Base-by-base conservation (phyloP, 139 green algal genomes). In the Protoeuglena noctilucae region DNA sequence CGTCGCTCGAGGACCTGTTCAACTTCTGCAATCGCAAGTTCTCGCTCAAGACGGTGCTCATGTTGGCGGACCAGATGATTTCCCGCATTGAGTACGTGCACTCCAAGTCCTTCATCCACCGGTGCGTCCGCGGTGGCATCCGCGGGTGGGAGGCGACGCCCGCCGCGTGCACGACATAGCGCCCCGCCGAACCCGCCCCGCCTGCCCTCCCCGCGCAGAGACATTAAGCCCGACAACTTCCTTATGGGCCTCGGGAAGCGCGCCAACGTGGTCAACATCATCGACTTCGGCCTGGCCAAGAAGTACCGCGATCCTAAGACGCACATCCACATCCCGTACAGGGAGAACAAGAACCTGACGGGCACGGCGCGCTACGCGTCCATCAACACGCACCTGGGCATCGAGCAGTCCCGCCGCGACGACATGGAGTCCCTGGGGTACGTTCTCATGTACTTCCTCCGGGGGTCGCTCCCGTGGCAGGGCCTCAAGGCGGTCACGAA, bases 201-300 rank as follows among this genome's bases (percentile, higher is more conserved):
- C n/a, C n/a, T n/a, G n/a, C n/a, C n/a, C n/a, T n/a, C n/a, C n/a
- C n/a, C 9, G 25, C 34, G 24, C 26, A 58, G 39, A 2, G 82
- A 93, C 65, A 98, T 98, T 68, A 98, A 98, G 75, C 90, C 90
- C 18, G 89, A 97, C 66, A 97, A 97, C 71, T 97, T 97, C 65
- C 65, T 97, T 2, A 97, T 97, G 89, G 91, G 92, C 2, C 73
- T 99, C 41, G 88, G 83, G 25, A 94, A 94, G 63, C 83, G 86
- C 25, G 91, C 92, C 18, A 99, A 98, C 71, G 83, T 93, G 69
- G 92, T 99, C 51, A 91, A 97, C 75, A 90, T 98, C 64, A 99
- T 99, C 51, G 92, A 99, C 66, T 99, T 98, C 77, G 92, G 92
- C 0, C 75, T 99, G 56, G 91, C 91, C 6, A 99, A 99, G 75